Conservation (phyloP, 768 basidiomycete species). For the Pleurotus djamor region DNA sequence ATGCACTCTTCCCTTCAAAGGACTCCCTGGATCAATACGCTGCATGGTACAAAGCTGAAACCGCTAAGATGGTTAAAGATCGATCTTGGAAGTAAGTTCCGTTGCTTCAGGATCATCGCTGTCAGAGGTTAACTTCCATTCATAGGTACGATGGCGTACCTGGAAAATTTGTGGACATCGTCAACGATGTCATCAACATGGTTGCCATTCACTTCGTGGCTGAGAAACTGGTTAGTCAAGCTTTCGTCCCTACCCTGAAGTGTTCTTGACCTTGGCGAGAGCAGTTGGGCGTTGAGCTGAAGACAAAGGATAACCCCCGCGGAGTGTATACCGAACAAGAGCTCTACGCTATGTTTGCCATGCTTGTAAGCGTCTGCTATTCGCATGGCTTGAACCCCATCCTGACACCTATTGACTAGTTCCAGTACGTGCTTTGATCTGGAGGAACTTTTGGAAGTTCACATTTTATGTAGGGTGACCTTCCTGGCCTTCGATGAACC, state of each 20-base stretch:
- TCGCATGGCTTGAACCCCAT: no score
- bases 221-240: slow-evolving; percentile 28
- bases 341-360: no score
- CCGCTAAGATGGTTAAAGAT: slow-evolving; percentile 25
- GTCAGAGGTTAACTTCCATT: neutral
- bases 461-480: neutral
- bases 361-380: no score
- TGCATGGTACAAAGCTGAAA: slow-evolving; percentile 24
- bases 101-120: neutral
- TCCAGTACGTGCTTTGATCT: neutral
- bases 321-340: no score
- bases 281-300: slow-evolving; percentile 43
- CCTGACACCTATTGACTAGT: neutral
- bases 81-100: slow-evolving; percentile 10
- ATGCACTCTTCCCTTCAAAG: slow-evolving; percentile 32
- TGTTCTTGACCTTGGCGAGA: neutral
- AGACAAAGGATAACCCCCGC: slow-evolving; percentile 28
- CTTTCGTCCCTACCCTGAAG: neutral
- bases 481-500: neutral
- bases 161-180: slow-evolving; percentile 42
- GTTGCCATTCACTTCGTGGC: slow-evolving; percentile 38
- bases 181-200: slow-evolving; percentile 46
- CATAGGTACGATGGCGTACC: slow-evolving; percentile 24
- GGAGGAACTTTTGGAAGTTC: neutral
- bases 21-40: slow-evolving; percentile 24